Conservation (phyloP, 1,284 basidiomycete species). For the Ceratobasidium theobromae region DNA sequence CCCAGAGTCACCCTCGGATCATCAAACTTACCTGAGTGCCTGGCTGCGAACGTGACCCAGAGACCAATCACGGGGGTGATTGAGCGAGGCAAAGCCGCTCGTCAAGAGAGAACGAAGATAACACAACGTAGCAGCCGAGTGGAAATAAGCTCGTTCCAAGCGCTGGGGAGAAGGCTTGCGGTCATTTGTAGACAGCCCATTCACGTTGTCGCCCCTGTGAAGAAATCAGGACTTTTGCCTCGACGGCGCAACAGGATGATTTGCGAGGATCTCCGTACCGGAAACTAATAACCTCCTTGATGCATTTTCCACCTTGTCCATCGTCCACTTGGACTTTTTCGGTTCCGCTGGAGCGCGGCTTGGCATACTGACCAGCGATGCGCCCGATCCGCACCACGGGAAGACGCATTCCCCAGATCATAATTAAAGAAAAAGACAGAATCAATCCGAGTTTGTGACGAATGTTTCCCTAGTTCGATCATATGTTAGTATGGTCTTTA, state of each 20-base stretch:
- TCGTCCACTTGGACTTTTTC: constrained; percentile 75
- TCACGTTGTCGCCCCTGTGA: constrained; percentile 91
- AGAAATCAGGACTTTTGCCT: constrained; percentile 3
- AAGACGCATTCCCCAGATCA: constrained; percentile 88
- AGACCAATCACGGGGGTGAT: constrained; percentile 92
- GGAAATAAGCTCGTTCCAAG: constrained; percentile 89
- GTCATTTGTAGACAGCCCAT: constrained; percentile 76
- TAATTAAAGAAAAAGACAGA: constrained; percentile 91
- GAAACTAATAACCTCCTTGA: constrained; percentile 69
- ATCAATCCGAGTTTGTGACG: constrained; percentile 93
- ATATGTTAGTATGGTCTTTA: background rate
- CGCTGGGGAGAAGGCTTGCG: constrained; percentile 87
- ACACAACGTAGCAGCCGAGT: constrained; percentile 92
- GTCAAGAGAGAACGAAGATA: constrained; percentile 85
- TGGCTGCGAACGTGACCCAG: constrained; percentile 87
- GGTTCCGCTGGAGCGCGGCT: constrained; percentile 85
- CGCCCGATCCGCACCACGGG: constrained; percentile 92
- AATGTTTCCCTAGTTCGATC: constrained; percentile 74
- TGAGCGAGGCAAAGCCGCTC: constrained; percentile 88
- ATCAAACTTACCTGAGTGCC: constrained; percentile 62
- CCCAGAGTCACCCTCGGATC: too few species aligned
- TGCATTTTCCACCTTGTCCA: constrained; percentile 40
- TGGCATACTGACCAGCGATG: constrained; percentile 96
- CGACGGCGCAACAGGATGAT: background rate
- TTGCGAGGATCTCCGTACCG: constrained; percentile 54